Base-by-base conservation (phyloP, 2,329 filamentous ascomycete species). In the Chrysoporthe austroafricana region DNA sequence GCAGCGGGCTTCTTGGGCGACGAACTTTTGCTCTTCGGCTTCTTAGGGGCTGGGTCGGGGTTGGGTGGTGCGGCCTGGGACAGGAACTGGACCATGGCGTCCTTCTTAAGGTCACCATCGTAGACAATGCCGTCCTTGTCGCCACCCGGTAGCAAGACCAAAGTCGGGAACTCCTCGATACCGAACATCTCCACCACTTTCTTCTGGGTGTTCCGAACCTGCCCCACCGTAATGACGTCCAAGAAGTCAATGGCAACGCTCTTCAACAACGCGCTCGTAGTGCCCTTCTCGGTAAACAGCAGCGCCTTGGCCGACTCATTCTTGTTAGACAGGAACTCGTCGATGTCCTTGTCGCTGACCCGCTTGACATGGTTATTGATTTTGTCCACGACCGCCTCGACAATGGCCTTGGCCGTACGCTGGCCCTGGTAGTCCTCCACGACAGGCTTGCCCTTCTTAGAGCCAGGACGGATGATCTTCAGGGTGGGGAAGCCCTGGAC, bases 401-500 rank as follows among this genome's bases (percentile, higher is more conserved):
- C 90, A 70, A 99, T 98, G 66, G 82, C 92, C 75, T 93, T 94
- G n/a, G 94, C 92, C 4, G 86, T 91, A 69, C 96, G 88, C 14
- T 88, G 83, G 16, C 96, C 96, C 69, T 96, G 86, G 80, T 99
- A 99, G 77, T 97, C 94, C 78, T 97, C 94, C 8, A 98, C 88
- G 3, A 88, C 85, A 1, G 96, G 95, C 76, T 89, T 91, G 46
- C 81, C 79, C 43, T 86, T 81, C 79, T 94, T 96, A 82, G 93
- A 93, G 71, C 91, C 88, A 0, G 96, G 96, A 32, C 89, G 90
- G 64, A 98, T 88, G 60, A 97, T 95, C 85, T 99, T 99, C 71
- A 99, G 84, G 0, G 96, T 98, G 0, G 96, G 96, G 81, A 97
- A 99, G 68, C 96, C 96, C 81, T 97, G 86, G 6, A 99, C 88